Evolutionary conservation across 2,329 filamentous ascomycete species (phyloP), one percentile per base, ranked within the genome.

Genomic region (Colletotrichum siamense): DNA sequence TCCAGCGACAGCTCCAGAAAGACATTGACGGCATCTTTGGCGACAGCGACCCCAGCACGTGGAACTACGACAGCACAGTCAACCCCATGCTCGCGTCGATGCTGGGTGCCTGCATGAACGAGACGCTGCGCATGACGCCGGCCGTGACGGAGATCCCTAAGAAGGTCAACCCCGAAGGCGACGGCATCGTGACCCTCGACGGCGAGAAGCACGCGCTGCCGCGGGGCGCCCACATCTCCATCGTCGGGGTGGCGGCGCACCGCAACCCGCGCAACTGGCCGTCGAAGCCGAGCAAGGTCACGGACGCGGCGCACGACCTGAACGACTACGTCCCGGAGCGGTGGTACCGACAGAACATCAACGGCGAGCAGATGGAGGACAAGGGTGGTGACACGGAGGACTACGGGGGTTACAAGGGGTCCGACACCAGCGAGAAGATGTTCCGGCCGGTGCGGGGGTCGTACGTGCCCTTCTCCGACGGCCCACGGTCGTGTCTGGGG

Each of bases 181-280:
- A 89, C 68, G 93, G 96, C 84, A 82, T 87, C 24, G 82, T 96
- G 57, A 88, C 83, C 4, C 82, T 95, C 59, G 87, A 91, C 69
- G 94, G 93, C 3, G 86, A 88, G 77, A 87, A 88, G 61, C 87
- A 91, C 80, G 86, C 88, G 2, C 83, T 95, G 16, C 94, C 94
- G 0, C 88, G 85, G 10, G 88, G 87, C 26, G 86, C 88, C 15
- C 84, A 88, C 69, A 86, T 96, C 77, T 89, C 87, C 5, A 82
- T 96, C 26, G 86, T 87, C 69, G 88, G 89, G 0, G 85, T 91
- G 7, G 88, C 88, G 8, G 87, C 88, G 4, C 94, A 95, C 69
- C 89, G 91, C 49, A 94, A 95, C 82, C 94, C 94, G 13, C 91
- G 90, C 65, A 93, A 93, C 83, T 96, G 95, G 95, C 94, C 94